A percentile compares a stretch with the other conserved stretches of the same genome.
Conservation (phyloP, 192 early-diverging fungal genomes). For the Umbelopsis sp. region DNA sequence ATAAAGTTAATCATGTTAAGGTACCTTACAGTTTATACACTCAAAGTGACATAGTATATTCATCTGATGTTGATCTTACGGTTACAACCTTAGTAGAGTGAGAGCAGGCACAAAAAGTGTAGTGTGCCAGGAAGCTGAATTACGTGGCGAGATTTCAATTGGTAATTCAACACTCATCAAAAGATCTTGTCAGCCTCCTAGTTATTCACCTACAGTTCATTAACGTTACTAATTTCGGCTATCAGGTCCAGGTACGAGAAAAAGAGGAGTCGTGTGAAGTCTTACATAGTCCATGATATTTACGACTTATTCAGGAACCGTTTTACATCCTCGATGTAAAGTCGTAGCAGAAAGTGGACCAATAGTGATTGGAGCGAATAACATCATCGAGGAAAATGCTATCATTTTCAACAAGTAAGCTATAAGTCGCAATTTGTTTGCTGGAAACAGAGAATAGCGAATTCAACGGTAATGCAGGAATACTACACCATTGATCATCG, state of each 20-base stretch:
- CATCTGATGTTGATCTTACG: neutral
- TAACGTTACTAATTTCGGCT: neutral
- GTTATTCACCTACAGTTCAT: constrained; percentile 19
- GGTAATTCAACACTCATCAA: constrained; percentile 38
- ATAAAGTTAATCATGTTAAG: constrained; percentile 2
- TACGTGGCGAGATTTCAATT: constrained; percentile 53
- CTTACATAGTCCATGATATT: too few species aligned
- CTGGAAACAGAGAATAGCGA: neutral
- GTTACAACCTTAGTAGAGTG: neutral
- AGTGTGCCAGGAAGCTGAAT: constrained; percentile 57
- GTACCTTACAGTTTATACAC: neutral
- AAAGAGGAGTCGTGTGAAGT: neutral
- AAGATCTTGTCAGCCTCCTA: neutral
- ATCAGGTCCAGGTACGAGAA: constrained; percentile 6
- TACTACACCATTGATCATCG: constrained; percentile 60
- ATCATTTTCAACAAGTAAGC: constrained; percentile 69
- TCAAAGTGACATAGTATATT: too few species aligned
- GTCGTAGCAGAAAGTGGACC: constrained; percentile 66
- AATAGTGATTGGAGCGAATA: constrained; percentile 71
- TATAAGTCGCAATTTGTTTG: neutral
- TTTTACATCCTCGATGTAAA: constrained; percentile 76
- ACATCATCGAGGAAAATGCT: constrained; percentile 78
- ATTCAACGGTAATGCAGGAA: constrained; percentile 33
- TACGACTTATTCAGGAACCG: constrained; percentile 47
- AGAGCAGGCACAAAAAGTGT: constrained; percentile 39